Evolutionary conservation across 805 yeast species (phyloP).

Genomic region (Schwanniomyces vanrijiae): DNA sequence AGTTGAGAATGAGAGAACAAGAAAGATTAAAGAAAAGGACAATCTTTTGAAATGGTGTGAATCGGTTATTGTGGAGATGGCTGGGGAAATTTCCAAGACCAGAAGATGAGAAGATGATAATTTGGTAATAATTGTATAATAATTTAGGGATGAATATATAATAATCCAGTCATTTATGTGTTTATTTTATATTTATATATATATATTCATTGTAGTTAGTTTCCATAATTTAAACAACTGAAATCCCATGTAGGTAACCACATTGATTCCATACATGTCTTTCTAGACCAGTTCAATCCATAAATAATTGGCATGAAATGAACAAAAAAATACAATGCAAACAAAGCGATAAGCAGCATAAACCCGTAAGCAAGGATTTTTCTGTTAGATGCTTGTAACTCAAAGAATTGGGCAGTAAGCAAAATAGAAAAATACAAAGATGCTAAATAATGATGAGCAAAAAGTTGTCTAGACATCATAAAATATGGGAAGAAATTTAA

Average conservation of each 20-base stretch:
- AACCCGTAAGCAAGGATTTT: slow-evolving; percentile 23
- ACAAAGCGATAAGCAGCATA: slow-evolving; percentile 15
- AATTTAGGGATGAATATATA: too few relatives aligned
- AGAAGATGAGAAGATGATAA: slow-evolving; percentile 7
- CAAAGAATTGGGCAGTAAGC: slow-evolving; percentile 44
- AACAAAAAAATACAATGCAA: slow-evolving; percentile 24
- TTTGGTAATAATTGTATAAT: neutral
- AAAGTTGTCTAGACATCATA: slow-evolving; percentile 36
- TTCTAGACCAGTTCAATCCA: slow-evolving; percentile 47
- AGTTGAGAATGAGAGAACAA: slow-evolving; percentile 58
- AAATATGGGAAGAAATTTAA: slow-evolving; percentile 60
- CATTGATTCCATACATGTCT: slow-evolving; percentile 35
- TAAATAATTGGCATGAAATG: slow-evolving; percentile 44
- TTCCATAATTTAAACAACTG: slow-evolving; percentile 28
- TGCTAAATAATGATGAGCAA: slow-evolving; percentile 49
- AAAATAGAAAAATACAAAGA: slow-evolving; percentile 51
- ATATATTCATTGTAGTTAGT: slow-evolving; percentile 11
- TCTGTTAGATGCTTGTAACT: slow-evolving; percentile 34
- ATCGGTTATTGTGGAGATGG: slow-evolving; percentile 59
- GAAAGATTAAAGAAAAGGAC: slow-evolving; percentile 64
- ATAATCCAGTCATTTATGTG: too few relatives aligned
- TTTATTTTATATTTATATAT: neutral
- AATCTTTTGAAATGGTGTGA: slow-evolving; percentile 61
- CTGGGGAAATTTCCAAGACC: slow-evolving; percentile 52
- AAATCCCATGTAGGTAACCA: slow-evolving; percentile 45